Evolutionary conservation across 805 yeast species (phyloP).

Genomic region (Lipomyces yamadae): DNA sequence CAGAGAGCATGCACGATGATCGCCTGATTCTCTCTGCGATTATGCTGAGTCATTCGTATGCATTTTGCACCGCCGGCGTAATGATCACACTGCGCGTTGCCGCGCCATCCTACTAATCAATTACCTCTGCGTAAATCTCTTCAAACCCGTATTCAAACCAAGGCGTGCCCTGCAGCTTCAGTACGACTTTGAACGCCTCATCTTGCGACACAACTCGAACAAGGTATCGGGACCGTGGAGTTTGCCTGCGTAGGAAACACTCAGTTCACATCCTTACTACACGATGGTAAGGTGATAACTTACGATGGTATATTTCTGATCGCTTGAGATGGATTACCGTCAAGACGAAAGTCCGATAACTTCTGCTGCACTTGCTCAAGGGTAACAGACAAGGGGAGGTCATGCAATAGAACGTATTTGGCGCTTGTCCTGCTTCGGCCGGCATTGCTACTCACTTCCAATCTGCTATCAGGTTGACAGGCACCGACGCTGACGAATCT

Average conservation of each 20-base stretch:
- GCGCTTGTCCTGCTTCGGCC: neutral
- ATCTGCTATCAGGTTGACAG: neutral
- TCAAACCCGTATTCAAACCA: conserved; percentile 11
- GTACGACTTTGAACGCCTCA: conserved; percentile 22
- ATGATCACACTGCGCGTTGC: too few species aligned
- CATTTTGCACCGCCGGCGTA: too few species aligned
- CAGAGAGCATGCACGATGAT: too few species aligned
- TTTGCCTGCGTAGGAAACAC: neutral
- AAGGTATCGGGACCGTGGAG: conserved; percentile 3
- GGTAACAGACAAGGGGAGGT: conserved; percentile 1
- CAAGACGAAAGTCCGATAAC: conserved; percentile 6
- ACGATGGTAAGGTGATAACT: neutral
- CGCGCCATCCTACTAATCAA: neutral
- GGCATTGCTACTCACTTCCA: neutral
- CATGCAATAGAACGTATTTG: neutral
- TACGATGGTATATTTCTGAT: neutral
- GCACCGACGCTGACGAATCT: neutral
- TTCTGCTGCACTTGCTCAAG: neutral
- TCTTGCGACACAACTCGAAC: conserved; percentile 11
- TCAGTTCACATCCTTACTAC: neutral
- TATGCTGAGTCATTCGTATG: too few species aligned
- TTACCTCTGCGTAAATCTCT: neutral
- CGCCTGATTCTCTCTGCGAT: too few species aligned
- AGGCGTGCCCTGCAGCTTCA: conserved; percentile 8
- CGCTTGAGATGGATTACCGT: neutral